Conservation (phyloP, 495 filamentous ascomycete genomes). For the Xylaria castorea region DNA sequence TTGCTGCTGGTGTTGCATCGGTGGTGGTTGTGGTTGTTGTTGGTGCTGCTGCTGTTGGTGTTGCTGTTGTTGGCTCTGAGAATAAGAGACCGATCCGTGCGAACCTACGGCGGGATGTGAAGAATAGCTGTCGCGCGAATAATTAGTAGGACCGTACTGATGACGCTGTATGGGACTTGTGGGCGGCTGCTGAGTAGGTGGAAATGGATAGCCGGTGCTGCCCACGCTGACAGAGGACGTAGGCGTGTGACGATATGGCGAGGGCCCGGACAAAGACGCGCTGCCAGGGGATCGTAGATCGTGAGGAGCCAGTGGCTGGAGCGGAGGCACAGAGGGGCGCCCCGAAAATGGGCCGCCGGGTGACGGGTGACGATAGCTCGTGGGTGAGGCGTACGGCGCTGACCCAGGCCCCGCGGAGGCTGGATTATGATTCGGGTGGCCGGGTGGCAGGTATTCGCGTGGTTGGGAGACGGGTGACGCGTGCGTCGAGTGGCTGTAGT, state of each 20-base stretch:
- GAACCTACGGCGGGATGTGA: constrained; percentile 45
- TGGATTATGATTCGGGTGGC: constrained; percentile 45
- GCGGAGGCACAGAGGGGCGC: constrained; percentile 57
- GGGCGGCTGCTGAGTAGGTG: constrained; percentile 58
- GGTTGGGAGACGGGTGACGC: constrained; percentile 46
- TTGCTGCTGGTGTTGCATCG: constrained; percentile 33
- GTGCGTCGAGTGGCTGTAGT: constrained; percentile 52
- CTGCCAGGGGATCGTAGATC: constrained; percentile 61
- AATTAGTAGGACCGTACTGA: constrained; percentile 51
- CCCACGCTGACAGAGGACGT: constrained; percentile 49
- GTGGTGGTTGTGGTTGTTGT: constrained; percentile 35
- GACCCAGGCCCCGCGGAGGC: constrained; percentile 32
- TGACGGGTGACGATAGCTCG: constrained; percentile 47
- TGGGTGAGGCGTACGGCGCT: constrained; percentile 46
- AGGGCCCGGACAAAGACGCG: constrained; percentile 53
- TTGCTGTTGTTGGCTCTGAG: constrained; percentile 45
- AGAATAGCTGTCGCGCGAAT: constrained; percentile 57
- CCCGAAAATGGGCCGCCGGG: constrained; percentile 46
- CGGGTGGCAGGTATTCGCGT: constrained; percentile 40
- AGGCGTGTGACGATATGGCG: constrained; percentile 60
- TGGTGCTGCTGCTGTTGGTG: constrained; percentile 34
- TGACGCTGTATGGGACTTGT: constrained; percentile 57
- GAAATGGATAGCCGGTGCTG: constrained; percentile 62
- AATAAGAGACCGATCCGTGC: constrained; percentile 47
- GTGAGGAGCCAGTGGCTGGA: constrained; percentile 55